Percentiles rank a stretch among this genome's conserved stretches.
Conservation (phyloP, 106 monocot genomes). For the Dendrobium nobile region DNA sequence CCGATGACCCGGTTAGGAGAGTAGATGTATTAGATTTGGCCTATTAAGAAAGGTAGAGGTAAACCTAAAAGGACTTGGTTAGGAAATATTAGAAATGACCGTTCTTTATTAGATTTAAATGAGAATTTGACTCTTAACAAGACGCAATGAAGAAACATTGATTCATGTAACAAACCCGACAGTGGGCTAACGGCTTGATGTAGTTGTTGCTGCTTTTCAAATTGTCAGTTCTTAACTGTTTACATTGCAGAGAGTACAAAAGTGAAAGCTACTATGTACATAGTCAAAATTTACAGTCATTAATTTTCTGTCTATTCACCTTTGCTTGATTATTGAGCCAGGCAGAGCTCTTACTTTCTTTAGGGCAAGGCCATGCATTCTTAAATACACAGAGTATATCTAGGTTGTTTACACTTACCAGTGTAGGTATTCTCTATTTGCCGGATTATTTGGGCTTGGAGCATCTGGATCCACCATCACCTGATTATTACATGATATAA, state of each 20-base stretch:
- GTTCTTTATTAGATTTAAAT: too few species aligned
- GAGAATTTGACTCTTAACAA: too few species aligned
- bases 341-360: neutral
- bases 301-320: neutral
- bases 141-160: too few species aligned
- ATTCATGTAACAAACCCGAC: too few species aligned
- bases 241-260: neutral
- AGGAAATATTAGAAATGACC: too few species aligned
- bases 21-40: too few species aligned
- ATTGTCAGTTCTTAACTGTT: too few species aligned
- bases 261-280: neutral
- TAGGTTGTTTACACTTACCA: conserved; percentile 26
- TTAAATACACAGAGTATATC: neutral
- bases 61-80: too few species aligned
- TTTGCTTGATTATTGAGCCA: neutral
- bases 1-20: too few species aligned
- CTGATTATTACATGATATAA: conserved; percentile 12
- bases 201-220: neutral
- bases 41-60: too few species aligned
- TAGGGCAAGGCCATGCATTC: neutral
- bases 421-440: conserved; percentile 51
- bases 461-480: conserved; percentile 83
- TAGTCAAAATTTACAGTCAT: neutral
- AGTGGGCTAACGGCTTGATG: neutral
- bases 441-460: conserved; percentile 70